Percentiles rank a stretch among this genome's conserved stretches.
Conservation (phyloP, 116 monocot genomes). For the Dioscorea cayenensis region DNA sequence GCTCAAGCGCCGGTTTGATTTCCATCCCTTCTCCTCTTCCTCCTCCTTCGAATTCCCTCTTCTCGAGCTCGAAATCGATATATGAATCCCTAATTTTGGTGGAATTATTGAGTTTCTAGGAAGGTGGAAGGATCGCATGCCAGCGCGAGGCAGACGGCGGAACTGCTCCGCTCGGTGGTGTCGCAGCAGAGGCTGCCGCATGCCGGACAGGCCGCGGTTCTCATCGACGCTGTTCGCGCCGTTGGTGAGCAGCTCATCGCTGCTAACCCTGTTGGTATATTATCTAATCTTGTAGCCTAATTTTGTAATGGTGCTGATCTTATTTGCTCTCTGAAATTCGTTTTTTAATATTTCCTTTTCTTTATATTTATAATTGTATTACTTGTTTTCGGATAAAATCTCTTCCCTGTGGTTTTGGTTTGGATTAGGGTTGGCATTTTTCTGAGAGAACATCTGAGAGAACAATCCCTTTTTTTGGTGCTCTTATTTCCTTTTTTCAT, state of each 20-base stretch:
- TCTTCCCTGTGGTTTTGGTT: no score
- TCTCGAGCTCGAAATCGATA: neutral
- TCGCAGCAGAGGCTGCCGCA: slow-evolving; percentile 83
- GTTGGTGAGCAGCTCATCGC: slow-evolving; percentile 83
- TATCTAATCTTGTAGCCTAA: neutral
- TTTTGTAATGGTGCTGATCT: no score
- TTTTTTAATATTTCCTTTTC: no score
- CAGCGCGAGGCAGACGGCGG: slow-evolving; percentile 82
- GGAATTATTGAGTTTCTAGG: slow-evolving; percentile 19
- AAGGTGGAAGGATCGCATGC: slow-evolving; percentile 97
- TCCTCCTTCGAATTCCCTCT: neutral
- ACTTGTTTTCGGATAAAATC: neutral
- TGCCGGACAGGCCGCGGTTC: slow-evolving; percentile 53
- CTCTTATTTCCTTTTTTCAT: neutral
- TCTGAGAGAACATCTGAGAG: neutral
- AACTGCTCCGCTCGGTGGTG: slow-evolving; percentile 82
- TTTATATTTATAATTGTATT: no score
- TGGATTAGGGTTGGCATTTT: no score
- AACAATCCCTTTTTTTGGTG: neutral
- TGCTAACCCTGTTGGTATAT: slow-evolving; percentile 85
- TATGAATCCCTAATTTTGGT: neutral
- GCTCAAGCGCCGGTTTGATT: slow-evolving; percentile 65
- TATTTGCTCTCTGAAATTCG: no score
- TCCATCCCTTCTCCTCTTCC: neutral
- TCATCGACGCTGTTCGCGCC: slow-evolving; percentile 63